Conservation (phyloP, 148 eudicot species). For the Linanthus parryae region DNA sequence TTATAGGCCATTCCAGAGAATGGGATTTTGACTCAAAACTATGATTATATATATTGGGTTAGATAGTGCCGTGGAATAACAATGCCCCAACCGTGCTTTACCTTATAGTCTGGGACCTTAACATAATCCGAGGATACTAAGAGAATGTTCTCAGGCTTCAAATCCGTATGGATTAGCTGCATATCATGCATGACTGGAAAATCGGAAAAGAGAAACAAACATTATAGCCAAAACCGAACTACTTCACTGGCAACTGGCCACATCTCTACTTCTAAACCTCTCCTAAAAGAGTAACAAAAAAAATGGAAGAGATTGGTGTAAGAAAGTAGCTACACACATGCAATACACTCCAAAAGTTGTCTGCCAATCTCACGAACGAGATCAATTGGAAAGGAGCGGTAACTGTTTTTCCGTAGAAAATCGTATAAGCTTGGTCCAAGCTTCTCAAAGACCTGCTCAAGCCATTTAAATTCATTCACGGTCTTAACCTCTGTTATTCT, state of each 20-base stretch:
- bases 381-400: conserved; percentile 78
- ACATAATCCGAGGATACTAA: conserved; percentile 43
- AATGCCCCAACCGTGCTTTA: conserved; percentile 4
- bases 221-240: neutral
- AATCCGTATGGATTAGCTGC: conserved; percentile 63
- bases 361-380: conserved; percentile 82
- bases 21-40: too few species aligned
- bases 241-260: too few species aligned
- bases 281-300: too few species aligned
- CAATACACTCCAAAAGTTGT: conserved; percentile 82
- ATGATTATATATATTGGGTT: too few species aligned
- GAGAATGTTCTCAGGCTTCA: conserved; percentile 74
- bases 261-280: too few species aligned
- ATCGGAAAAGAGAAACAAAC: neutral
- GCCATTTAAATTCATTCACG: conserved; percentile 68
- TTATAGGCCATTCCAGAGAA: too few species aligned
- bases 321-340: conserved; percentile 76
- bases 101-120: conserved; percentile 60
- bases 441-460: conserved; percentile 94
- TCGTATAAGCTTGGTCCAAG: conserved; percentile 93
- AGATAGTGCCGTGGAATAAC: too few species aligned
- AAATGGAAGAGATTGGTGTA: conserved; percentile 15
- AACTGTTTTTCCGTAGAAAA: conserved; percentile 89
- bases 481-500: conserved; percentile 35
- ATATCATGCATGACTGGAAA: conserved; percentile 72